Percentiles rank a stretch among this genome's conserved stretches.
Evolutionary conservation across 2,329 filamentous ascomycete genomes (phyloP).

Genomic region (Diaporthe sp.): DNA sequence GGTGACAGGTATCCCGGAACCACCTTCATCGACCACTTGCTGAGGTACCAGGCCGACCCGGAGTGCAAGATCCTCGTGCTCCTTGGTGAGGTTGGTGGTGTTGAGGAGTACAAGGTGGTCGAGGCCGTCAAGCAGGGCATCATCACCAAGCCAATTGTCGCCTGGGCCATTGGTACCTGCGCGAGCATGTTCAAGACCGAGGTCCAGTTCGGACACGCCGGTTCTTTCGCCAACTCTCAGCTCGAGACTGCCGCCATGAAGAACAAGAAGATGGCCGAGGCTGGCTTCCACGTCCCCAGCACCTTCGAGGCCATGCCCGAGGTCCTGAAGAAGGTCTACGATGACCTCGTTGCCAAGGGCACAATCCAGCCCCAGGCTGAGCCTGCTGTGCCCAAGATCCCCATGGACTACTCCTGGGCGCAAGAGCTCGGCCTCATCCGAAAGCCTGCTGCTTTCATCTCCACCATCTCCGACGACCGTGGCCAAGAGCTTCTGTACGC

Average conservation of each 20-base stretch:
- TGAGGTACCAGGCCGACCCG: constrained; percentile 95
- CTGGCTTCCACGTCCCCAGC: constrained; percentile 92
- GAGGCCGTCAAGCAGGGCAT: constrained; percentile 94
- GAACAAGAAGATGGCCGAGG: constrained; percentile 97
- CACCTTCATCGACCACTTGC: constrained; percentile 98
- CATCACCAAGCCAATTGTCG: constrained; percentile 98
- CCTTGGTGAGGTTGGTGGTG: constrained; percentile 98
- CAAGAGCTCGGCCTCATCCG: constrained; percentile 99
- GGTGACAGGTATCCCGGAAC: constrained; percentile 99
- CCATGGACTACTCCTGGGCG: constrained; percentile 99
- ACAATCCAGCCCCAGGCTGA: constrained; percentile 88
- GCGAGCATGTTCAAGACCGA: constrained; percentile 99
- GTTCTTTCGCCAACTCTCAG: constrained; percentile 98
- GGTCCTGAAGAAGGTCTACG: constrained; percentile 84
- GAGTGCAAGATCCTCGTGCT: constrained; percentile 97
- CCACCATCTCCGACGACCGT: constrained; percentile 99
- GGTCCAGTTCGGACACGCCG: constrained; percentile 99
- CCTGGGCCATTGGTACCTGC: constrained; percentile 99
- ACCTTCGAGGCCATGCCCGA: constrained; percentile 96
- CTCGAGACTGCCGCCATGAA: constrained; percentile 97
- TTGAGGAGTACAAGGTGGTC: constrained; percentile 99
- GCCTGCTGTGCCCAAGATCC: constrained; percentile 97
- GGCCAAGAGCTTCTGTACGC: constrained; percentile 99
- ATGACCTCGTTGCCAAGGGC: constrained; percentile 87
- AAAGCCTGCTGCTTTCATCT: constrained; percentile 99